Evolutionary conservation across 495 filamentous ascomycete genomes (phyloP), one percentile per base, ranked within the genome.

Genomic region (Penicillium coffeae): DNA sequence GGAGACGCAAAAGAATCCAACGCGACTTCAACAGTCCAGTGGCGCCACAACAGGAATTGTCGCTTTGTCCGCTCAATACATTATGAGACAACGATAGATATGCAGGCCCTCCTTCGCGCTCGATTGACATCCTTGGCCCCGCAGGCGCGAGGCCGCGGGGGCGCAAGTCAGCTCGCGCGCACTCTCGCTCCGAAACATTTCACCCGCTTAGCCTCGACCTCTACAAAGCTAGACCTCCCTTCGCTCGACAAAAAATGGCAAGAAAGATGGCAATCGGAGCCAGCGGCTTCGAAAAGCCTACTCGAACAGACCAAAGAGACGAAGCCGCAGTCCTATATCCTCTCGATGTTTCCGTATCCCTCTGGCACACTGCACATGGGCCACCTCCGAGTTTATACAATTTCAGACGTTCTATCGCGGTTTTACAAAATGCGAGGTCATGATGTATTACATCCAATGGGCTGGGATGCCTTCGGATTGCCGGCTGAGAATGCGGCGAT

Each of bases 401-500:
- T 95, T 49, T 87, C 89, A 32, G 90, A 95, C 69, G 85, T 90
- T 2, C 66, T 95, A 22, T 81, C 89, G 13, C 77, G 90, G 12
- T 94, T 86, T 56, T 82, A 84, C 54, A 79, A 77, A 8, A 85
- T 95, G 74, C 81, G 82, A 44, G 90, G 90, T 2, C 73, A 82
- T 60, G 69, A 87, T 43, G 89, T 95, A 22, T 62, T 94, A 18
- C 80, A 93, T 42, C 90, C 90, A 21, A 94, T 95, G 82, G 90
- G 89, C 2, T 95, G 90, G 90, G 90, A 95, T 74, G 89, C 88
- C 15, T 94, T 95, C 62, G 90, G 90, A 2, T 71, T 95, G 35
- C 90, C 90, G 8, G 90, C 90, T 30, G 90, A 95, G 70, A 95
- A 95, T 70, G 90, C 90, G 14, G 90, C 90, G n/a, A 91, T 95